A percentile compares a stretch with the other conserved stretches of the same genome.
These are phyloP conservation scores for Vaccinium macrocarpon DNA, from an alignment of 148 eudicot genomes.

Conservation along the genomic window DNA sequence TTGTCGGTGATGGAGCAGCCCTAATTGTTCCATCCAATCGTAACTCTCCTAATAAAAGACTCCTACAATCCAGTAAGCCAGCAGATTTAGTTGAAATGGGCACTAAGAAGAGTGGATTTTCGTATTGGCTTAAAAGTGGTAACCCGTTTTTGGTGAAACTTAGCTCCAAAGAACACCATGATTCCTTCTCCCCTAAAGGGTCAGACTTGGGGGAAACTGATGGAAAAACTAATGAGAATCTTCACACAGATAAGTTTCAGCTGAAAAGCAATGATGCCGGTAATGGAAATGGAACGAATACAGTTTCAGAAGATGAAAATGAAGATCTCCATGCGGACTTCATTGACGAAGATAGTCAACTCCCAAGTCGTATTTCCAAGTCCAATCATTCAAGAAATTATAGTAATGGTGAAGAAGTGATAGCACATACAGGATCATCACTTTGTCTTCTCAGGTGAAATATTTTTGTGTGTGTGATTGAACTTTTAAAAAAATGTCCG, in stretches of 20 bases:
- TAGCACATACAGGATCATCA: slow-evolving; percentile 88
- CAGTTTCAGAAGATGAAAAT: slow-evolving; percentile 78
- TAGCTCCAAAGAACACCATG: slow-evolving; percentile 39
- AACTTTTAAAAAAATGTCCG: slow-evolving; percentile 9
- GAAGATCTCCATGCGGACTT: slow-evolving; percentile 99
- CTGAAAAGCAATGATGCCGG: slow-evolving; percentile 25
- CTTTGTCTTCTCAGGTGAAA: slow-evolving; percentile 82
- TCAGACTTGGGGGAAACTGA: slow-evolving; percentile 33
- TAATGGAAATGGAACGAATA: slow-evolving; percentile 43
- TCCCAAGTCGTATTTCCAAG: slow-evolving; percentile 78
- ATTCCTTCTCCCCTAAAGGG: slow-evolving; percentile 45
- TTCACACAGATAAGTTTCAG: slow-evolving; percentile 26
- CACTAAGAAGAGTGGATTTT: slow-evolving; percentile 63
- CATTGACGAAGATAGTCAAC: slow-evolving; percentile 98
- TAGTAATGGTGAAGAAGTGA: slow-evolving; percentile 60
- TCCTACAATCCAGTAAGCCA: slow-evolving; percentile 37
- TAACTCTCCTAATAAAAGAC: slow-evolving; percentile 34
- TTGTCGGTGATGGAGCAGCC: slow-evolving; percentile 95
- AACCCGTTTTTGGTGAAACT: slow-evolving; percentile 69
- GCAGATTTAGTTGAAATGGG: slow-evolving; percentile 40
- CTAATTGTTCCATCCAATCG: slow-evolving; percentile 54
- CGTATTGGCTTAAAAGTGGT: slow-evolving; percentile 63
- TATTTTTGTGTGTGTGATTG: slow-evolving; percentile 11
- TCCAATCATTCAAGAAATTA: slow-evolving; percentile 37
- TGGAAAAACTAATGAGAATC: slow-evolving; percentile 20